phyloP scores from a whole-genome alignment of 805 yeast genomes.

The Peterozyma xylosa region DNA sequence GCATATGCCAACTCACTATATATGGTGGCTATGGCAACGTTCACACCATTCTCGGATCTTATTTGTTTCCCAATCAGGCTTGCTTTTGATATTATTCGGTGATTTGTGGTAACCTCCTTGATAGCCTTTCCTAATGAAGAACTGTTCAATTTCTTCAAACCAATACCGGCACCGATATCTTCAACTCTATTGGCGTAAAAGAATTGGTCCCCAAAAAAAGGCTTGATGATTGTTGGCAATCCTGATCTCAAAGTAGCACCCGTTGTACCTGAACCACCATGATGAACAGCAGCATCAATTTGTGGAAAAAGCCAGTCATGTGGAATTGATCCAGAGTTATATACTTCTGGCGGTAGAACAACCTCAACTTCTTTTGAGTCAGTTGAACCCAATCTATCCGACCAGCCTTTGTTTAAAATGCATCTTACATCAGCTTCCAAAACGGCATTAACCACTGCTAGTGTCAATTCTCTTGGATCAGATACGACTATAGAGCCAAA shows the following conservation, averaged over 20 bases:
- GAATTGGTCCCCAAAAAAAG: slow-evolving; percentile 95
- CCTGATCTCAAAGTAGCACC: slow-evolving; percentile 88
- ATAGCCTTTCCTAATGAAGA: slow-evolving; percentile 61
- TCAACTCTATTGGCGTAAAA: slow-evolving; percentile 85
- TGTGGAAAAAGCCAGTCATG: slow-evolving; percentile 93
- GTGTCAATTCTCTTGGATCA: slow-evolving; percentile 71
- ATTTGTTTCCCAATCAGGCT: slow-evolving; percentile 53
- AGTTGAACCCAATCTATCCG: slow-evolving; percentile 52
- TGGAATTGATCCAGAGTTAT: slow-evolving; percentile 66
- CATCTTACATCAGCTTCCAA: slow-evolving; percentile 76
- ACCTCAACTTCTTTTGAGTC: slow-evolving; percentile 28
- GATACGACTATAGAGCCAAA: slow-evolving; percentile 93
- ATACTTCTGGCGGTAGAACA: slow-evolving; percentile 60
- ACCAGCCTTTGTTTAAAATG: slow-evolving; percentile 91
- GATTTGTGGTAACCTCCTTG: slow-evolving; percentile 57
- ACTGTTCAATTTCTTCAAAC: slow-evolving; percentile 59
- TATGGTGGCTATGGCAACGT: slow-evolving; percentile 66
- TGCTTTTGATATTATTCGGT: slow-evolving; percentile 64
- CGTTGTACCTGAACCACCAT: slow-evolving; percentile 96
- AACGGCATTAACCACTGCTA: slow-evolving; percentile 75
- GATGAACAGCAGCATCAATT: slow-evolving; percentile 92
- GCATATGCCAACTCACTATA: slow-evolving; percentile 79
- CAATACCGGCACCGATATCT: slow-evolving; percentile 80
- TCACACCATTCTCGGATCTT: slow-evolving; percentile 72
- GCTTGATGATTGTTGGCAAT: slow-evolving; percentile 83